Percentiles rank a stretch among this genome's conserved stretches.
phyloP scores from a whole-genome alignment of 1,139 yeast genomes.

The Nakaseomyces sp. region DNA sequence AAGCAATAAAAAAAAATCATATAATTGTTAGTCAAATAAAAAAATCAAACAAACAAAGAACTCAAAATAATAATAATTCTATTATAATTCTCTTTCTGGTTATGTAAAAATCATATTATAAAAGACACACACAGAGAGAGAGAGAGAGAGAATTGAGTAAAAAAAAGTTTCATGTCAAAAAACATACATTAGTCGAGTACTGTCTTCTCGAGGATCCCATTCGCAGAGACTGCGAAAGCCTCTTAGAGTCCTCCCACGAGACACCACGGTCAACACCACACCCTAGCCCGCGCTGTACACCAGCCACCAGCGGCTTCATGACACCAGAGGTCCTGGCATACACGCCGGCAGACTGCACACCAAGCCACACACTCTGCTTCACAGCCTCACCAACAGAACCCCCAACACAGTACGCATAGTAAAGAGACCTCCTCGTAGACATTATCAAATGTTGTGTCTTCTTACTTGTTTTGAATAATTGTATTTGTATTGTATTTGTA shows the following conservation, averaged over 20 bases:
- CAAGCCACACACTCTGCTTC: slow-evolving; percentile 18
- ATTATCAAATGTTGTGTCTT: not conserved
- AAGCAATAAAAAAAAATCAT: not conserved
- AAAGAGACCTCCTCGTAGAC: slow-evolving; percentile 11
- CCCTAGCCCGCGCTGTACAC: slow-evolving; percentile 12
- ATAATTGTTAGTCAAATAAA: no score
- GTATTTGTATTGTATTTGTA: no score
- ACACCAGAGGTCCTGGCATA: slow-evolving; percentile 26
- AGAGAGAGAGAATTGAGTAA: no score
- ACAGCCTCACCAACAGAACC: slow-evolving; percentile 20
- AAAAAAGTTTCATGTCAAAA: no score
- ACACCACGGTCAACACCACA: slow-evolving; percentile 19
- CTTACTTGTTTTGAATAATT: no score
- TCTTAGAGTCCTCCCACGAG: slow-evolving; percentile 27
- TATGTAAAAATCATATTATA: no score
- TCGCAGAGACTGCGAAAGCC: slow-evolving; percentile 15
- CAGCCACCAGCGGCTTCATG: slow-evolving; percentile 19
- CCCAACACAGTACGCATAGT: slow-evolving; percentile 21
- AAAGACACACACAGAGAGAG: no score
- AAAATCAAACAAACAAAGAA: no score
- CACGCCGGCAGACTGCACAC: slow-evolving; percentile 17
- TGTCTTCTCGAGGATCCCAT: slow-evolving; percentile 9
- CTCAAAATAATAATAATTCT: not conserved
- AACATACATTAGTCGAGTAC: slow-evolving; percentile 4
- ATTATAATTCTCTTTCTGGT: not conserved